A percentile compares a stretch with the other conserved stretches of the same genome.
Conservation (phyloP, 2,329 filamentous ascomycete genomes). For the Fusarium papillatum region DNA sequence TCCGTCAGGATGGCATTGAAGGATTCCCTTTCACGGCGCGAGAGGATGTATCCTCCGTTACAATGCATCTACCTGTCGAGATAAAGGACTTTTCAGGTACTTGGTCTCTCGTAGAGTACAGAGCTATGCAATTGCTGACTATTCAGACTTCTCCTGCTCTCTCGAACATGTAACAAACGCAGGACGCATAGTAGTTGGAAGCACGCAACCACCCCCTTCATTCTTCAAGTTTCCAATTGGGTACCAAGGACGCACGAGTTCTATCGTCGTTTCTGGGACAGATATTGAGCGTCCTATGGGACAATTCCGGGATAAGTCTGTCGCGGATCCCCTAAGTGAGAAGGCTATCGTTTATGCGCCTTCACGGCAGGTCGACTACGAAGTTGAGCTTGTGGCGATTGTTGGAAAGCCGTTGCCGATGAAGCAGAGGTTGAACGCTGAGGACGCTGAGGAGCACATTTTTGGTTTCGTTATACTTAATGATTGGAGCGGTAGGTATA, state of each 20-base stretch:
- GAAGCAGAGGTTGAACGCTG: constrained; percentile 53
- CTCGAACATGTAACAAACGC: constrained; percentile 67
- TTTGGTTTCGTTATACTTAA: constrained; percentile 75
- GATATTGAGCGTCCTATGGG: constrained; percentile 62
- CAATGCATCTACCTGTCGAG: constrained; percentile 67
- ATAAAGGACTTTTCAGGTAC: constrained; percentile 65
- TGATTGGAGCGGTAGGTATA: constrained; percentile 67
- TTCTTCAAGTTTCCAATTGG: constrained; percentile 64
- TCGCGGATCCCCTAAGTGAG: constrained; percentile 10
- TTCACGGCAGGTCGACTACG: constrained; percentile 54
- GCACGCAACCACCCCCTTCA: constrained; percentile 55
- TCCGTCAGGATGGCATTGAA: not conserved
- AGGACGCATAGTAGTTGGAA: constrained; percentile 54
- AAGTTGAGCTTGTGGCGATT: constrained; percentile 59
- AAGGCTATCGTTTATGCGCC: constrained; percentile 42
- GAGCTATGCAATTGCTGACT: not conserved
- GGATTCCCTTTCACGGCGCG: constrained; percentile 15
- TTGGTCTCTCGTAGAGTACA: not conserved
- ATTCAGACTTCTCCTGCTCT: constrained; percentile 68
- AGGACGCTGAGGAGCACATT: constrained; percentile 69
- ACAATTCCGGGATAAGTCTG: constrained; percentile 49
- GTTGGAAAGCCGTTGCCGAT: constrained; percentile 56
- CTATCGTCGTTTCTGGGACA: constrained; percentile 63
- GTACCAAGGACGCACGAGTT: constrained; percentile 68
- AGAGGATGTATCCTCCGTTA: constrained; percentile 31